A percentile compares a stretch with the other conserved stretches of the same genome.
Conservation (phyloP, 1,139 yeast species). For the Fermentozyma sake region DNA sequence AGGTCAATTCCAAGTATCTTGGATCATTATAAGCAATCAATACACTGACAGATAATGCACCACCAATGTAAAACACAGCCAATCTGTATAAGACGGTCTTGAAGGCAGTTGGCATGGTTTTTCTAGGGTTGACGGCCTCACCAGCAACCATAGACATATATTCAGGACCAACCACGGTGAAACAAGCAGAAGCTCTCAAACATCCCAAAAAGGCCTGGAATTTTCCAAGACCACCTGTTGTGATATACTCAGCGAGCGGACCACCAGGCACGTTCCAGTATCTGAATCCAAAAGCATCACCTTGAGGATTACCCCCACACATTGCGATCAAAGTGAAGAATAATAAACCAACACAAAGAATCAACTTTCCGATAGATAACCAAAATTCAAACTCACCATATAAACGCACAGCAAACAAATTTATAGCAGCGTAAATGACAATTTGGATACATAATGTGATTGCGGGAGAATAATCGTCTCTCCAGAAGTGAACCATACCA, state of each 20-base stretch:
- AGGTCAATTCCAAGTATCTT: constrained; percentile 20
- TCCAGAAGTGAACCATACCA: constrained; percentile 75
- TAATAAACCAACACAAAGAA: constrained; percentile 68
- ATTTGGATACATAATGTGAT: constrained; percentile 63
- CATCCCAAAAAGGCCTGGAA: constrained; percentile 71
- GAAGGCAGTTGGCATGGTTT: constrained; percentile 73
- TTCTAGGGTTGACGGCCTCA: constrained; percentile 73
- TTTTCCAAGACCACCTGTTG: constrained; percentile 57
- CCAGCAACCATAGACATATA: constrained; percentile 82
- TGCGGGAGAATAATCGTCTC: constrained; percentile 66
- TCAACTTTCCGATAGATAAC: constrained; percentile 69
- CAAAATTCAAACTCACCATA: constrained; percentile 83
- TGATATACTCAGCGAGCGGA: constrained; percentile 50
- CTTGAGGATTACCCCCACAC: constrained; percentile 79
- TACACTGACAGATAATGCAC: constrained; percentile 38
- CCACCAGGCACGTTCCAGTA: constrained; percentile 51
- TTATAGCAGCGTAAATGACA: constrained; percentile 56
- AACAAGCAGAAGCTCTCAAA: constrained; percentile 50
- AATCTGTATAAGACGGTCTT: constrained; percentile 72
- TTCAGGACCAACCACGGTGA: constrained; percentile 82
- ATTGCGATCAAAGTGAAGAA: constrained; percentile 71
- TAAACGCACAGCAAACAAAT: constrained; percentile 64
- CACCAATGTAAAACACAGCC: constrained; percentile 60
- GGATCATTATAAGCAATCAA: constrained; percentile 41
- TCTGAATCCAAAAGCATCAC: constrained; percentile 64